Base-by-base conservation (phyloP, 768 basidiomycete genomes). In the Kwoniella botswanensis region DNA sequence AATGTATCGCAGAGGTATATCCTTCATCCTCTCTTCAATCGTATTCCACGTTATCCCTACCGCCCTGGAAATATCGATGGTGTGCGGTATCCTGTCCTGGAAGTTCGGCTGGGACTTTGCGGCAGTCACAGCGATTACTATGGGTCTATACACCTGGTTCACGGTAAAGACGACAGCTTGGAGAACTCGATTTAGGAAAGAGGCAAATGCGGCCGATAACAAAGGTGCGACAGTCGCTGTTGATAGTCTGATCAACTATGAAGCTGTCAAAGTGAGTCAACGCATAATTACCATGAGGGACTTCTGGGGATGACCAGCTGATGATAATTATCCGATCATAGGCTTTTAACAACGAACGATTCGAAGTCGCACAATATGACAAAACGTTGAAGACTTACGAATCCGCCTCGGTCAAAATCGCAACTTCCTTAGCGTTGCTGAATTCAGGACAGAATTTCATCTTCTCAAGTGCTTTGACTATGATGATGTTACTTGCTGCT, bases 81-180 rank as follows among this genome's bases (percentile, higher is more conserved):
- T 99, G 54, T 98, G 95, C 85, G 96, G 95, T 61, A 99, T 99
- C 71, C 84, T 99, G 94, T 95, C 93, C 1, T 98, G 93, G 79
- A 96, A 98, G 81, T 99, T 97, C 78, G 97, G 97, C 10, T 94
- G 92, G 91, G 91, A 97, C 81, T 99, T 95, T 83, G 96, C 97
- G 4, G 93, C 92, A 2, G 89, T 98, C 56, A 98, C 95, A 0
- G 87, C 89, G 1, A 83, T 88, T 1, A 93, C 96, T 0, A 89
- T 99, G 87, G 91, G 87, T 2, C 89, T 91, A 3, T 99, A 99
- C 81, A 92, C 94, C 0, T 98, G 94, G 94, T 99, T 96, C 81
- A 99, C 97, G 1, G 90, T 99, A 43, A 88, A 90, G 59, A 98
- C 97, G 1, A 99, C 97, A 1, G 90, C 94, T 0, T 98, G 97